Base-by-base conservation (phyloP, 2,329 filamentous ascomycete genomes). In the Keithomyces neogunnii region DNA sequence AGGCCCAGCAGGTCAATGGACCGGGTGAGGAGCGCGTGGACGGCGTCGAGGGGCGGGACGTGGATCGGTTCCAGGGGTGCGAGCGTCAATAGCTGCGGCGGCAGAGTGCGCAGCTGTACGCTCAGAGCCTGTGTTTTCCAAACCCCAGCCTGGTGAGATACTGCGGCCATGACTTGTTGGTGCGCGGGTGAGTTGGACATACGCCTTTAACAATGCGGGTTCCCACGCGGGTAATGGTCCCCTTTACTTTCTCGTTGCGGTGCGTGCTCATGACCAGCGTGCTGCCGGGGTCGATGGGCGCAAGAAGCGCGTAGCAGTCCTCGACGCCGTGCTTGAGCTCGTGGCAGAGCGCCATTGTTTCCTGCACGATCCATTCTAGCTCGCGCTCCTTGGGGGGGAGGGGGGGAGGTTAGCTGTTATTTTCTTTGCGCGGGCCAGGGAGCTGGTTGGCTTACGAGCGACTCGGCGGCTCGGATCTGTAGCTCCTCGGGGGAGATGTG, bases 131-230 rank as follows among this genome's bases (percentile, higher is more conserved):
- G 60, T 36, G 31, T 40, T 13, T 19, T 50, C 31, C 19, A 19
- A 19, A 26, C 5, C 19, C 47, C 26, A 45, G 31, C 11, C 45
- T 38, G 11, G 31, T 44, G 54, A 55, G 50, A 52, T 19, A 19
- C 19, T 19, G 19, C 19, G 19, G 19, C 19, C 19, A 19, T 19
- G 19, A n/a, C 5, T 5, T 46, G 29, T 49, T 56, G 51, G 44
- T 48, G 5, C 30, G 39, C 35, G 36, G 32, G 55, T 53, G 38
- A 51, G 30, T 38, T 32, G 4, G 5, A 77, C 84, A 60, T 75
- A 91, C 88, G 58, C 90, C 92, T 67, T 95, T 96, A 56, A 95
- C 86, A 56, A 99, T 86, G 48, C 86, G 83, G n/a, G 89, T 89
- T 39, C 93, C 93, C 36, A 95, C 82, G 50, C 93, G 82, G 1